A percentile compares a stretch with the other conserved stretches of the same genome.
phyloP scores from a whole-genome alignment of 2,329 filamentous ascomycete species.

The Paecilomyces niveus region DNA sequence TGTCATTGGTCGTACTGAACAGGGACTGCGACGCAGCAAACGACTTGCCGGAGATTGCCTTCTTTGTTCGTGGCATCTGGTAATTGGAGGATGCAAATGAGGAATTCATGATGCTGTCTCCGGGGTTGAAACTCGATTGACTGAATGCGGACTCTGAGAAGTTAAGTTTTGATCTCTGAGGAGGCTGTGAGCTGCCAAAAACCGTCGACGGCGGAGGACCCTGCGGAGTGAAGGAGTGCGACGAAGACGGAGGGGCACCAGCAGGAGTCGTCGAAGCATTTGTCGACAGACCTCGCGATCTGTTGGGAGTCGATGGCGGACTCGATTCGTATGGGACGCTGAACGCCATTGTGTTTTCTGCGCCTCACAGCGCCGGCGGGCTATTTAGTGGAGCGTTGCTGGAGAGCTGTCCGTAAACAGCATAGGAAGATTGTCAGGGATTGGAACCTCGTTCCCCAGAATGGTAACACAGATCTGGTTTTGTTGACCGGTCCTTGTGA shows the following conservation, averaged over 20 bases:
- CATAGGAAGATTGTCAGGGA: constrained; percentile 13
- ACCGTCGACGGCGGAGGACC: constrained; percentile 46
- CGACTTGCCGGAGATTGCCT: constrained; percentile 13
- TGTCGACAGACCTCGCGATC: constrained; percentile 27
- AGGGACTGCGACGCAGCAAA: constrained; percentile 18
- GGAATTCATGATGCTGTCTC: constrained; percentile 31
- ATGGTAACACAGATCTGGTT: not conserved
- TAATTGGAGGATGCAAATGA: constrained; percentile 29
- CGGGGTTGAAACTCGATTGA: constrained; percentile 27
- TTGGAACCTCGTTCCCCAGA: constrained; percentile 6
- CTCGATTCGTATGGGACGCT: constrained; percentile 27
- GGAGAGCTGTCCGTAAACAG: constrained; percentile 4
- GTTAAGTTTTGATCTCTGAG: constrained; percentile 22
- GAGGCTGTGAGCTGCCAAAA: constrained; percentile 46
- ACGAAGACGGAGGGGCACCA: constrained; percentile 47
- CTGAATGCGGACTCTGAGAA: constrained; percentile 34
- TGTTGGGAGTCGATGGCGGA: constrained; percentile 33
- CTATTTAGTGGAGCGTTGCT: not conserved
- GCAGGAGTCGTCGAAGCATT: constrained; percentile 52
- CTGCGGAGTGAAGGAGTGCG: constrained; percentile 50
- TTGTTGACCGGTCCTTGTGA: not conserved
- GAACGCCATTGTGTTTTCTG: constrained; percentile 25
- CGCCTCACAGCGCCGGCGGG: not conserved
- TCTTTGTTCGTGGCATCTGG: constrained; percentile 20
- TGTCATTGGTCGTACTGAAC: constrained; percentile 21